These are phyloP conservation scores for Fomitopsis pulvina DNA, from an alignment of 768 basidiomycete species.

Conservation along the genomic window DNA sequence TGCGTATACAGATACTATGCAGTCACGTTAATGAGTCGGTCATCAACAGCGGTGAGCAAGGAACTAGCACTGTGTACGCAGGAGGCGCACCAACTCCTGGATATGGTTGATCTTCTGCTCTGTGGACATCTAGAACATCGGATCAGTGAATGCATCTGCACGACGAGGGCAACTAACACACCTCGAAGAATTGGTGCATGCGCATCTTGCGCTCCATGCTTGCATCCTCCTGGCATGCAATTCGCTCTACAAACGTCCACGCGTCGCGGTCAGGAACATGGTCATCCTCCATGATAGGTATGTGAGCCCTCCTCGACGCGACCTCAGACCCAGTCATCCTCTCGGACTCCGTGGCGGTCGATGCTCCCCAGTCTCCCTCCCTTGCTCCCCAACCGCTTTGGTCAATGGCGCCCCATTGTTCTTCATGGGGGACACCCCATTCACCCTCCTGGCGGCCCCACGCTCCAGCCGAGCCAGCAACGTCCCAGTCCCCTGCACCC, in stretches of 20 bases:
- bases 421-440: not conserved
- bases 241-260: conserved; percentile 38
- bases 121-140: conserved; percentile 40
- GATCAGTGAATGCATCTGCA: not conserved
- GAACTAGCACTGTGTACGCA: conserved; percentile 3
- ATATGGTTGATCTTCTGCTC: conserved; percentile 48
- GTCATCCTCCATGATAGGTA: not conserved
- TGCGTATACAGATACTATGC: no score
- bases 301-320: no score
- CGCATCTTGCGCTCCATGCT: conserved; percentile 31
- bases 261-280: conserved; percentile 11
- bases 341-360: not conserved
- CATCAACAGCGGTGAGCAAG: not conserved
- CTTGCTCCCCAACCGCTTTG: not conserved
- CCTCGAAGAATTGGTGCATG: conserved; percentile 50
- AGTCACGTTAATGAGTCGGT: no score
- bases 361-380: not conserved
- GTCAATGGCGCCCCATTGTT: not conserved
- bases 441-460: not conserved
- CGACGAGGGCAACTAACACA: conserved; percentile 19
- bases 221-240: conserved; percentile 34
- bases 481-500: not conserved
- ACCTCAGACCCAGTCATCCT: not conserved
- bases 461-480: not conserved
- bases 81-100: conserved; percentile 35